phyloP scores from a whole-genome alignment of 345 rosid genomes.

The Turritis glabra region DNA sequence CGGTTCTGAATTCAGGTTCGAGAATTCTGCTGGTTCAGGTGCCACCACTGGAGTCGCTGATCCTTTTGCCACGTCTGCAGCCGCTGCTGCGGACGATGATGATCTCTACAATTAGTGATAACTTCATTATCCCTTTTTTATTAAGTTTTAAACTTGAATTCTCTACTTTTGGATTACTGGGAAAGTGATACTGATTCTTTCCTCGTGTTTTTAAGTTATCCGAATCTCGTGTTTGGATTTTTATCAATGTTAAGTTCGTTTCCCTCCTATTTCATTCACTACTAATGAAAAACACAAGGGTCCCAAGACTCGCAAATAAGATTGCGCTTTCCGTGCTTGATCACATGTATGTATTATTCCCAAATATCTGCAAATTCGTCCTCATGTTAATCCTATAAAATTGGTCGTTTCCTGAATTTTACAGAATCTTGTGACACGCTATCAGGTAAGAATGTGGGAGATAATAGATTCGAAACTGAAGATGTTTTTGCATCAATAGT shows the following conservation, averaged over 20 bases:
- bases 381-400: background rate
- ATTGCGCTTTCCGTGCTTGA: background rate
- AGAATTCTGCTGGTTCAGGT: slow-evolving; percentile 54
- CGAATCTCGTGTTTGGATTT: slow-evolving; percentile 12
- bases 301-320: background rate
- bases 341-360: background rate
- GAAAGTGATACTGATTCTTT: slow-evolving; percentile 28
- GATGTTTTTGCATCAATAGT: background rate
- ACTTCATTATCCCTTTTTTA: slow-evolving; percentile 1
- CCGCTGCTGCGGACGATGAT: slow-evolving; percentile 73
- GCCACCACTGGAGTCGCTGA: slow-evolving; percentile 62
- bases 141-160: slow-evolving; percentile 19
- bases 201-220: slow-evolving; percentile 27
- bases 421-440: background rate
- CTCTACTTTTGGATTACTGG: slow-evolving; percentile 28
- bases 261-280: background rate
- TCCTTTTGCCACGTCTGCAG: slow-evolving; percentile 75
- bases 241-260: background rate
- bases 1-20: slow-evolving; percentile 82
- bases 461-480: background rate
- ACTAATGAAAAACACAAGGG: background rate
- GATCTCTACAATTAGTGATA: slow-evolving; percentile 70
- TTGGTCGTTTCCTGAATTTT: background rate
- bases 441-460: background rate
- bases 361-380: background rate